Conservation (phyloP, 805 yeast species). For the Candida patagonica region DNA sequence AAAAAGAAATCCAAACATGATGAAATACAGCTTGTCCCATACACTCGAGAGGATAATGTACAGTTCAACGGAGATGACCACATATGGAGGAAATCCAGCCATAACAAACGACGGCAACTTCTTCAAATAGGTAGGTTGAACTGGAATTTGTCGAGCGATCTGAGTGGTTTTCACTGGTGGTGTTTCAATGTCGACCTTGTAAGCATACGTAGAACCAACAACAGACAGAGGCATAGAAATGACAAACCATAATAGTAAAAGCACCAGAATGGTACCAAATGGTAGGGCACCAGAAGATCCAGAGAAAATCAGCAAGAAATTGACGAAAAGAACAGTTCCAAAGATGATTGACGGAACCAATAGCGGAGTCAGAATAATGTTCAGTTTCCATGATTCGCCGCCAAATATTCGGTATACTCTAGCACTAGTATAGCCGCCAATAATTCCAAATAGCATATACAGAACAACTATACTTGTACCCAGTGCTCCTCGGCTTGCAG, state of each 20-base stretch:
- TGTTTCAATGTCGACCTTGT: slow-evolving; percentile 45
- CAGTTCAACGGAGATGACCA: slow-evolving; percentile 89
- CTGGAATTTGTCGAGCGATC: slow-evolving; percentile 92
- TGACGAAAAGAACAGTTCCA: slow-evolving; percentile 53
- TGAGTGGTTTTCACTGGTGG: slow-evolving; percentile 89
- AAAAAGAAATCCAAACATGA: slow-evolving; percentile 95
- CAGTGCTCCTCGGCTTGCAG: slow-evolving; percentile 89
- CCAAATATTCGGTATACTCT: slow-evolving; percentile 79
- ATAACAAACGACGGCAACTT: slow-evolving; percentile 57
- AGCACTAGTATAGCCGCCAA: slow-evolving; percentile 85
- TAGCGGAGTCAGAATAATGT: slow-evolving; percentile 72
- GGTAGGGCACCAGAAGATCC: slow-evolving; percentile 94
- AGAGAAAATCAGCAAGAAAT: slow-evolving; percentile 69
- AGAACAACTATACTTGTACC: slow-evolving; percentile 82
- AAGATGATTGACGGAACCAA: slow-evolving; percentile 79
- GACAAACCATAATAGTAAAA: slow-evolving; percentile 75
- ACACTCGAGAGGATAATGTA: slow-evolving; percentile 83
- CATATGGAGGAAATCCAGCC: slow-evolving; percentile 90
- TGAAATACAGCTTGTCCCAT: slow-evolving; percentile 89
- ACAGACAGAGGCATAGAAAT: slow-evolving; percentile 79
- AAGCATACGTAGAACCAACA: slow-evolving; percentile 72
- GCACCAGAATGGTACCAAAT: slow-evolving; percentile 74
- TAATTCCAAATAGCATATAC: slow-evolving; percentile 68
- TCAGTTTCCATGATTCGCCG: slow-evolving; percentile 85
- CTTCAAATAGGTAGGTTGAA: slow-evolving; percentile 75